phyloP scores from a whole-genome alignment of 2,329 filamentous ascomycete species.

The Raffaelea arxii region DNA sequence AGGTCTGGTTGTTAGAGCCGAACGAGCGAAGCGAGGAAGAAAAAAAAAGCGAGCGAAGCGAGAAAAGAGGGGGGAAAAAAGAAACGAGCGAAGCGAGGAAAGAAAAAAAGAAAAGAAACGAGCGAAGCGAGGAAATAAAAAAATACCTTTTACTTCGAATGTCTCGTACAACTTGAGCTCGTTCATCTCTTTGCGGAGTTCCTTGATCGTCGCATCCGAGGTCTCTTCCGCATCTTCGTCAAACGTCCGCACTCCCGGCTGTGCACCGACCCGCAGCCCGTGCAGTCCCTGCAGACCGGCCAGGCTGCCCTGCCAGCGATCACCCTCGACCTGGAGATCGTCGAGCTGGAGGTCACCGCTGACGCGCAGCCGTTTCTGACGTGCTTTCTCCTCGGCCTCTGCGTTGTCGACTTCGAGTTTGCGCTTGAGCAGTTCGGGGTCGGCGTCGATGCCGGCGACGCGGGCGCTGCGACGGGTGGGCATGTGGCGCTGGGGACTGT shows the following conservation, averaged over 20 bases:
- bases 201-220: conserved; percentile 63
- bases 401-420: conserved; percentile 41
- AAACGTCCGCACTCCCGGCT: conserved; percentile 78
- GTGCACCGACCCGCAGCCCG: conserved; percentile 55
- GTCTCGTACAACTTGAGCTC: conserved; percentile 70
- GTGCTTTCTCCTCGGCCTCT: conserved; percentile 23
- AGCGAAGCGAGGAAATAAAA: neutral
- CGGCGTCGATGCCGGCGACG: conserved; percentile 43
- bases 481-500: conserved; percentile 30
- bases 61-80: neutral
- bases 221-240: conserved; percentile 76
- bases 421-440: conserved; percentile 35
- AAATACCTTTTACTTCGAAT: conserved; percentile 68
- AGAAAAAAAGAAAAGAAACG: neutral
- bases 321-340: conserved; percentile 71
- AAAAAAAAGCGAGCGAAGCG: too few relatives aligned
- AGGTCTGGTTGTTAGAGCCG: conserved; percentile 55
- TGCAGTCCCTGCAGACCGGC: conserved; percentile 48
- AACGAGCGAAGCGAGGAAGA: too few relatives aligned
- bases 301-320: conserved; percentile 60
- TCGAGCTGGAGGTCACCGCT: conserved; percentile 56
- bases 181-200: conserved; percentile 67
- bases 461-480: conserved; percentile 50
- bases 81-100: neutral
- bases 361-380: conserved; percentile 48